Base-by-base conservation (phyloP, 1,139 yeast species). In the Geotrichum citri-aurantii region DNA sequence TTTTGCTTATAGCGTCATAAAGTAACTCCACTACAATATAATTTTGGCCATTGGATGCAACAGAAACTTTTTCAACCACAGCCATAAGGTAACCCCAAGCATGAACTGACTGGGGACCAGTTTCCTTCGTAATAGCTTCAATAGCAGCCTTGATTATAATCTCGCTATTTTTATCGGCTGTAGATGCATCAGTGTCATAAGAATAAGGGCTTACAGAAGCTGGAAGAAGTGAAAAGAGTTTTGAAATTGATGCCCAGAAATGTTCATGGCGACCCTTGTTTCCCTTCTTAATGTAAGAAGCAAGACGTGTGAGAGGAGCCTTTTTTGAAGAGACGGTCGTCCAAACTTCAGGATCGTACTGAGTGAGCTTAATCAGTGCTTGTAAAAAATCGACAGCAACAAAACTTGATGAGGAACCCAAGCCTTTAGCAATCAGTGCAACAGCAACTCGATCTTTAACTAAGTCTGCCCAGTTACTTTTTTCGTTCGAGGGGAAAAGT, bases 321-420 rank as follows among this genome's bases (percentile, higher is more conserved):
- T 68, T 65, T 19, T 66, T 63, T 11, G 54, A 48, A 7, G 49
- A n/a, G 2, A 54, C 58, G 11, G 64, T n/a, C 3, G 60, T 60
- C 75, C 74, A 72, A 12, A 64, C 54, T 2, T 62, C 60, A 1
- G 73, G 70, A 59, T 63, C 62, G 21, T 61, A 56, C 50, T 64
- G 64, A 5, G 73, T 66, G 24, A 68, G 52, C 4, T 62, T 59
- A 27, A 66, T 68, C 55, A 71, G 56, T 1, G 72, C 59, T 50
- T 69, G 68, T 23, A 70, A 55, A n/a, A 71, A 52, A 48, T 68
- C 65, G 27, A 70, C 68, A 44, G 68, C 65, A 19, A 67, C 66
- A 0, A 65, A 59, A 31, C 68, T 66, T 23, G 63, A 64, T 55
- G 69, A 63, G 2, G 69, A 61, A 37, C 68, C 69, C 42, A 67